phyloP scores from a whole-genome alignment of 1,284 basidiomycete species.

The Omphalotus olearius region DNA sequence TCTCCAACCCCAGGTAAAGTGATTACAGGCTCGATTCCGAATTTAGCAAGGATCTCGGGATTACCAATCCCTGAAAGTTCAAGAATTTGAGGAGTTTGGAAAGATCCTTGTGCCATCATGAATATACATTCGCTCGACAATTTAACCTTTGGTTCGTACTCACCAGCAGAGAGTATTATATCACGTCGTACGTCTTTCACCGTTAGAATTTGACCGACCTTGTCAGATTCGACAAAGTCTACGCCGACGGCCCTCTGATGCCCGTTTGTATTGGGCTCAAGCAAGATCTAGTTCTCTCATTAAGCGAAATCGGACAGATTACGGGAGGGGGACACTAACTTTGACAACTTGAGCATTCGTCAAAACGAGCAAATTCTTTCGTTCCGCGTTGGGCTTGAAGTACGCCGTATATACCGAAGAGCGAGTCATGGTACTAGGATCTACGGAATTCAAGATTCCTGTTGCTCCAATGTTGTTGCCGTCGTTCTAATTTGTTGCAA shows the following conservation, averaged over 20 bases:
- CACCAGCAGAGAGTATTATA: constrained; percentile 34
- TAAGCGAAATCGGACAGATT: too few relatives aligned
- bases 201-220: neutral
- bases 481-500: neutral
- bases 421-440: neutral
- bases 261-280: neutral
- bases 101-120: constrained; percentile 19
- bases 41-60: constrained; percentile 19
- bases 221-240: constrained; percentile 20
- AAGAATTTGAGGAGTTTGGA: constrained; percentile 32
- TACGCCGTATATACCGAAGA: constrained; percentile 12
- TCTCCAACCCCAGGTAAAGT: constrained; percentile 32
- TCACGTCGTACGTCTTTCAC: constrained; percentile 26
- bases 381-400: constrained; percentile 18
- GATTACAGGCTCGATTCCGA: constrained; percentile 23
- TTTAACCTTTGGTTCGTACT: neutral
- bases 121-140: neutral
- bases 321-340: neutral
- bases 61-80: constrained; percentile 29
- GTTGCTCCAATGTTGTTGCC: constrained; percentile 1
- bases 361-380: constrained; percentile 22
- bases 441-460: neutral
- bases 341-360: constrained; percentile 19
- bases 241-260: constrained; percentile 18
- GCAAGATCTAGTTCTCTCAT: neutral